Evolutionary conservation across 352 stramenopile genomes (phyloP).

Genomic region (Globisporangium cystogenes): DNA sequence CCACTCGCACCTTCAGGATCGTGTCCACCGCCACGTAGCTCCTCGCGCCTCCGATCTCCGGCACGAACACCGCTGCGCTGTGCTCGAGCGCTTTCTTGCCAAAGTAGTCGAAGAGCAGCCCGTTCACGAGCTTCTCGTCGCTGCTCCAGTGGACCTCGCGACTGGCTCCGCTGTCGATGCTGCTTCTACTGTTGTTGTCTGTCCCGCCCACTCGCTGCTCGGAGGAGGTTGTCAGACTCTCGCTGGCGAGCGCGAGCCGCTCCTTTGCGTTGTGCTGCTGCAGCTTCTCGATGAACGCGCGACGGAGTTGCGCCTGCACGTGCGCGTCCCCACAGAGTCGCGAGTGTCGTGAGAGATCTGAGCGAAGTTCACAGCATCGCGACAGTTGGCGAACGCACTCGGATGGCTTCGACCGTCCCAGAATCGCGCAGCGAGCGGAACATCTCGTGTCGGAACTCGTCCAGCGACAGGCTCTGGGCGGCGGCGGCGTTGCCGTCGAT

Average conservation of each 20-base stretch:
- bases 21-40: conserved; percentile 37
- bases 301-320: conserved; percentile 55
- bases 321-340: neutral
- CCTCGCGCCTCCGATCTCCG: conserved; percentile 45
- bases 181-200: neutral
- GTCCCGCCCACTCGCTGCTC: neutral
- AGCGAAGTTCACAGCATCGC: no score
- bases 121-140: conserved; percentile 52
- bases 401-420: conserved; percentile 54
- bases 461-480: conserved; percentile 37
- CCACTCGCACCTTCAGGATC: conserved; percentile 29
- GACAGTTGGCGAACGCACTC: no score
- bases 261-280: conserved; percentile 25
- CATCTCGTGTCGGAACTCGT: conserved; percentile 65
- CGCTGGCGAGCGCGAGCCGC: neutral
- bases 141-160: conserved; percentile 17
- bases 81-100: conserved; percentile 42
- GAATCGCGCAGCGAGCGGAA: conserved; percentile 63
- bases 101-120: conserved; percentile 57
- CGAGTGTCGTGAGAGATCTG: no score
- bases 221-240: neutral
- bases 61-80: conserved; percentile 60
- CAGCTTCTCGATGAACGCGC: conserved; percentile 67
- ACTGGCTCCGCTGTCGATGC: conserved; percentile 3
- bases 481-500: neutral